Conservation (phyloP, 2,329 filamentous ascomycete species). For the Emergomyces pasteurianus region DNA sequence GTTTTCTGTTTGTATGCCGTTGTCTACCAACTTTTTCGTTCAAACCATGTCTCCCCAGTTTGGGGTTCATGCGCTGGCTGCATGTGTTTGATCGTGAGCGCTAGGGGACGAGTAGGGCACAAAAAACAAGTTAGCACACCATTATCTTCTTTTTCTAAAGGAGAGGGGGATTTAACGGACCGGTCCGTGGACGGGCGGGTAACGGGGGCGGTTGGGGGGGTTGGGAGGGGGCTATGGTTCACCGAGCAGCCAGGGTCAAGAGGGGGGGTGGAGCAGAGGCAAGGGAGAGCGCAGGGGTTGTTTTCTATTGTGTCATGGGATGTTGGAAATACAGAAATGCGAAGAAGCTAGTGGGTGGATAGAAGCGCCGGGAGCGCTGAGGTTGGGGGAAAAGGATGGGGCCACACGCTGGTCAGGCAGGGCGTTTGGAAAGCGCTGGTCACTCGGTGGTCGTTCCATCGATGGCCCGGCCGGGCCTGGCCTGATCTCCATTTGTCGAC, state of each 20-base stretch:
- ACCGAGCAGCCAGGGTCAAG: neutral
- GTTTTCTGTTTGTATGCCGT: neutral
- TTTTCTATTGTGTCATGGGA: neutral
- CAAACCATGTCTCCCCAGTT: neutral
- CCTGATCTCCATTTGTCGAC: neutral
- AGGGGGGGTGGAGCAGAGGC: neutral
- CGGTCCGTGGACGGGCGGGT: neutral
- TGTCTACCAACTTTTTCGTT: neutral
- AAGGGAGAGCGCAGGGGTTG: neutral
- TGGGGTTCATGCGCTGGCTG: neutral
- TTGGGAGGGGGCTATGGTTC: neutral
- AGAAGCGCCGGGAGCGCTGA: neutral
- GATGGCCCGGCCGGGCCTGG: neutral
- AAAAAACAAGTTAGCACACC: too few relatives aligned
- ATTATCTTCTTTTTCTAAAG: neutral
- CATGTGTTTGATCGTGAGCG: neutral
- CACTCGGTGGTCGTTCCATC: neutral
- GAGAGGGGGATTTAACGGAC: neutral
- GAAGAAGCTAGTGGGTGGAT: neutral
- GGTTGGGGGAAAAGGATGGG: neutral
- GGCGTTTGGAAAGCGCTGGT: neutral
- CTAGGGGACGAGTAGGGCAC: too few relatives aligned
- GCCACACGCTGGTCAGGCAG: neutral
- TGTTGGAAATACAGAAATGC: neutral
- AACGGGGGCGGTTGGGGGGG: neutral